Percentiles rank a stretch among this genome's conserved stretches.
Evolutionary conservation across 768 basidiomycete species (phyloP).

Genomic region (Dendrothele bispora): DNA sequence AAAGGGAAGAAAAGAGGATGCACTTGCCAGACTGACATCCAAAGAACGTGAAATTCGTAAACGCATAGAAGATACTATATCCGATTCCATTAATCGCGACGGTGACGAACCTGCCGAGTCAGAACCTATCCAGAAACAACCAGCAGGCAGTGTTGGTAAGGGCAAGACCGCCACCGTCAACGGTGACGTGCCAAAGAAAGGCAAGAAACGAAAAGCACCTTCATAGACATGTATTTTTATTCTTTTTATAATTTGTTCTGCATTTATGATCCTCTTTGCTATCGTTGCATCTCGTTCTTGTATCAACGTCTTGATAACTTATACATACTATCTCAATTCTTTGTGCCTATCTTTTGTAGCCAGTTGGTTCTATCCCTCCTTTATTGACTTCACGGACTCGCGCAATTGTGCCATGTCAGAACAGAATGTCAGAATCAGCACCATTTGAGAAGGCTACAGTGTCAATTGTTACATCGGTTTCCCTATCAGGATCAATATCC

Average conservation of each 20-base stretch:
- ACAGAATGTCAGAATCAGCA: no score
- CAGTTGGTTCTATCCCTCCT: no score
- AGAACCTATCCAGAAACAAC: constrained; percentile 21
- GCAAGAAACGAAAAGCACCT: constrained; percentile 55
- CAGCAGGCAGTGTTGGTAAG: constrained; percentile 42
- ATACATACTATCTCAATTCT: not conserved
- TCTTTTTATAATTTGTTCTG: constrained; percentile 16
- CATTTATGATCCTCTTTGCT: constrained; percentile 9
- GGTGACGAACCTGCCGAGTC: constrained; percentile 30
- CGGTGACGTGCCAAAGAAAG: constrained; percentile 51
- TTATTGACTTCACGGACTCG: no score
- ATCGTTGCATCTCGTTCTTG: constrained; percentile 18
- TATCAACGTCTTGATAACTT: not conserved
- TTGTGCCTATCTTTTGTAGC: no score
- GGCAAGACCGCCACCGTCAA: constrained; percentile 43
- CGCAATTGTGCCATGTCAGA: no score
- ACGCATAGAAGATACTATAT: constrained; percentile 71
- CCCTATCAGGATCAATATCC: constrained; percentile 70
- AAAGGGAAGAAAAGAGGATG: constrained; percentile 71
- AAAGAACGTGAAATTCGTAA: constrained; percentile 79
- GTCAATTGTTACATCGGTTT: no score
- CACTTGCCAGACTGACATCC: constrained; percentile 63
- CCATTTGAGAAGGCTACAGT: no score
- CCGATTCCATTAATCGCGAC: constrained; percentile 45
- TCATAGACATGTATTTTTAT: constrained; percentile 25